Base-by-base conservation (phyloP, 257 asterid genomes). In the Prunella vulgaris region DNA sequence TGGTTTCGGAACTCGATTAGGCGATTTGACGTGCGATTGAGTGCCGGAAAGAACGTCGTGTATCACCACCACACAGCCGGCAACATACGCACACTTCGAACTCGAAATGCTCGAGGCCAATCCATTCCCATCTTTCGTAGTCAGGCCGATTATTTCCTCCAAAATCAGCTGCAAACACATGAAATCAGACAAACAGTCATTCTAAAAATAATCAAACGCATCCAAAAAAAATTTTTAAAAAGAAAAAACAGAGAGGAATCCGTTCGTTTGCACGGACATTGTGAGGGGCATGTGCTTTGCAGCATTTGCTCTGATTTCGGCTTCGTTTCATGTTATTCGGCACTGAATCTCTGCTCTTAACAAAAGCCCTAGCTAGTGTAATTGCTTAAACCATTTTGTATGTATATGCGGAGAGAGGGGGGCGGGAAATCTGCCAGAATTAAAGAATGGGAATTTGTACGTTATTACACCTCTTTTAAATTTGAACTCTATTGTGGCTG, bases 21-120 rank as follows among this genome's bases (percentile, higher is more conserved):
- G 78, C 64, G 78, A 85, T 66, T 79, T 35, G 57, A 84, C 77
- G 52, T 88, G 87, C 65, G 91, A 86, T 52, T 83, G 91, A 73
- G 81, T 74, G 58, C 82, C 80, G 1, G 85, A 78, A 70, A 74
- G 78, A 0, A 83, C 83, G 25, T 88, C 86, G 72, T 79, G 78
- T 13, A 84, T 69, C 80, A 88, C 96, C 69, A 84, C 93, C 67
- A 86, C 96, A 57, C 93, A 80, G n/a, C 91, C 96, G 1, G 93
- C 96, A 59, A 81, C 71, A 56, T 83, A 88, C 5, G 81, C 93
- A 21, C 79, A 83, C 62, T 80, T 83, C n/a, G 93, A 81, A 69
- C 74, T 84, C 74, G 84, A 84, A 76, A 48, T 70, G 78, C 83
- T 77, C 14, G 93, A 80, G 40, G 88, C 81, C 78, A 86, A 57